Percentiles rank a stretch among this genome's conserved stretches.
Evolutionary conservation across 148 eudicot species (phyloP).

Genomic region (Spergularia bocconei): DNA sequence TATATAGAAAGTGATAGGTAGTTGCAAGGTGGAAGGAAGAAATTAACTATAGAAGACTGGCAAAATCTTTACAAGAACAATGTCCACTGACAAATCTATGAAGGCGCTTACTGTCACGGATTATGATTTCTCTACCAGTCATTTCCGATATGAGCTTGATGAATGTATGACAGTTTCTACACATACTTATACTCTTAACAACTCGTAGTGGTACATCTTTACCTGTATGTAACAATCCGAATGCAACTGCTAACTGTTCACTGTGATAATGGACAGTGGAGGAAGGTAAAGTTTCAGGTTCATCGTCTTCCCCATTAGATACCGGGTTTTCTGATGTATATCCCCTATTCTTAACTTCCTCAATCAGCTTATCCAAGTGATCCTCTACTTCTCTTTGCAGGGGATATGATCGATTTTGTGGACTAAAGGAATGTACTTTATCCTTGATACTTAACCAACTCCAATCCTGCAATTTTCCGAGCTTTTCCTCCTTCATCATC

Average conservation of each 20-base stretch:
- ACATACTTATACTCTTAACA: slow-evolving; percentile 58
- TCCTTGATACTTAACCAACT: slow-evolving; percentile 66
- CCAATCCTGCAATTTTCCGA: slow-evolving; percentile 58
- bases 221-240: slow-evolving; percentile 50
- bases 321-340: slow-evolving; percentile 27
- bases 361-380: slow-evolving; percentile 36
- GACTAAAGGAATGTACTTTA: slow-evolving; percentile 51
- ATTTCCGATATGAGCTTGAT: slow-evolving; percentile 45
- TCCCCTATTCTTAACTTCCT: slow-evolving; percentile 39
- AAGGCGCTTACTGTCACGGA: slow-evolving; percentile 68
- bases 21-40: neutral
- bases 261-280: slow-evolving; percentile 46
- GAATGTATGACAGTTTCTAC: slow-evolving; percentile 61
- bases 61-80: slow-evolving; percentile 70
- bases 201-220: slow-evolving; percentile 38
- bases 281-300: slow-evolving; percentile 13
- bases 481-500: slow-evolving; percentile 50
- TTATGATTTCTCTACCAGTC: slow-evolving; percentile 47
- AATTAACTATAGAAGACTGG: slow-evolving; percentile 38
- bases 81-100: slow-evolving; percentile 55
- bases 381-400: slow-evolving; percentile 26
- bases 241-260: slow-evolving; percentile 64
- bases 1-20: neutral
- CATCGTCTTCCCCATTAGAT: slow-evolving; percentile 29
- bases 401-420: slow-evolving; percentile 24